Evolutionary conservation across 2,329 filamentous ascomycete genomes (phyloP).

Genomic region (Fusarium sp.): DNA sequence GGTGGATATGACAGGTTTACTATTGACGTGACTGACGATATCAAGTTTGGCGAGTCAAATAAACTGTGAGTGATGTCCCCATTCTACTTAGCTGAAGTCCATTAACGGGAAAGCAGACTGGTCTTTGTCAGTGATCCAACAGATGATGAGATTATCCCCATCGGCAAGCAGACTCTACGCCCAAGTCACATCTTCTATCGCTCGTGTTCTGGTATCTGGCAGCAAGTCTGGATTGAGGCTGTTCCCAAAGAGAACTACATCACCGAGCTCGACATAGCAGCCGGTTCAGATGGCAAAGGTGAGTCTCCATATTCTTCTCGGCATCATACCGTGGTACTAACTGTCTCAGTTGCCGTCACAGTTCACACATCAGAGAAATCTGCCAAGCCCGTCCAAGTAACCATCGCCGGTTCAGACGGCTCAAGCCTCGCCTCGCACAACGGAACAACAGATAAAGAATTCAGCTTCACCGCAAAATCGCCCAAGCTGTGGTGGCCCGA

Average conservation of each 20-base stretch:
- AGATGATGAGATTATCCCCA: constrained; percentile 68
- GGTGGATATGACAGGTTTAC: constrained; percentile 31
- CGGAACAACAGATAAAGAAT: constrained; percentile 57
- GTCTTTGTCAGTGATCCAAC: constrained; percentile 76
- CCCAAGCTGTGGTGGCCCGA: constrained; percentile 74
- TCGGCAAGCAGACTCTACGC: constrained; percentile 71
- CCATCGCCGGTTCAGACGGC: background rate
- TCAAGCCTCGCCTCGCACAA: constrained; percentile 1
- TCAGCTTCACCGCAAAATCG: constrained; percentile 65
- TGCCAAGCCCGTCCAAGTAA: background rate
- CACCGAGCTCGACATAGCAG: constrained; percentile 67
- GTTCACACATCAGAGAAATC: constrained; percentile 2
- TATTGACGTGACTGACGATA: constrained; percentile 9
- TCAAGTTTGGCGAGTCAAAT: constrained; percentile 24
- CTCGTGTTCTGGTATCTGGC: constrained; percentile 80
- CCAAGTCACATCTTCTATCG: constrained; percentile 76
- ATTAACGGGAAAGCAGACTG: background rate
- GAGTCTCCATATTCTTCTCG: rapidly evolving
- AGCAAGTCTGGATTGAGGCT: constrained; percentile 77
- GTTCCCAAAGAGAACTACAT: constrained; percentile 65
- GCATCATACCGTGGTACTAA: background rate
- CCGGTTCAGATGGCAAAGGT: constrained; percentile 52
- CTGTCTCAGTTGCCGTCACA: constrained; percentile 3
- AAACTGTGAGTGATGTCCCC: background rate
- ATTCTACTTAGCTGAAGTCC: rapidly evolving